A percentile compares a stretch with the other conserved stretches of the same genome.
These are phyloP conservation scores for Atkinsonella hypoxylon DNA, from an alignment of 2,329 filamentous ascomycete genomes.

Conservation along the genomic window DNA sequence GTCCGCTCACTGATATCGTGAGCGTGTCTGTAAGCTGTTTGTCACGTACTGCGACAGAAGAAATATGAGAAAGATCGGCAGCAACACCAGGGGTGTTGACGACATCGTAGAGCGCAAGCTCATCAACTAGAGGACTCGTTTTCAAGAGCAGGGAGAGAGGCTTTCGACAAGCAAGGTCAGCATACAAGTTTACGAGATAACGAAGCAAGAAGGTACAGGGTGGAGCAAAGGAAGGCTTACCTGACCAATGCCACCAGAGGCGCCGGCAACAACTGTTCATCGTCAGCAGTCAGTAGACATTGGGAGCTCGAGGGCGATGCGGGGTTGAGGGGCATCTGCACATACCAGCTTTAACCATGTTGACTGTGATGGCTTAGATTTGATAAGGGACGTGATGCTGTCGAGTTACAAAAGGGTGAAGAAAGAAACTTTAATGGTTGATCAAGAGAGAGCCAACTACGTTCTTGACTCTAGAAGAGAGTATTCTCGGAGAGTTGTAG, in stretches of 20 bases:
- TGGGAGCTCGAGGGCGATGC: slow-evolving; percentile 8
- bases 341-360: slow-evolving; percentile 52
- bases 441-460: background rate
- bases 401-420: background rate
- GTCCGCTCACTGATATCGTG: background rate
- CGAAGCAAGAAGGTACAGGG: background rate
- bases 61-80: slow-evolving; percentile 95
- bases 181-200: background rate
- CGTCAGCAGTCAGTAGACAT: slow-evolving; percentile 5
- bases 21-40: slow-evolving; percentile 4
- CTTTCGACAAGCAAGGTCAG: slow-evolving; percentile 32
- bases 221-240: slow-evolving; percentile 32
- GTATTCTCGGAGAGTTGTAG: background rate
- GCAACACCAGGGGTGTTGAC: slow-evolving; percentile 97
- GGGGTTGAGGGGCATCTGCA: slow-evolving; percentile 14
- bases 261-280: slow-evolving; percentile 71
- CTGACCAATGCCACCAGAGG: slow-evolving; percentile 97
- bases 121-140: slow-evolving; percentile 73
- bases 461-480: background rate
- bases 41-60: slow-evolving; percentile 59
- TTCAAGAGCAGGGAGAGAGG: slow-evolving; percentile 95
- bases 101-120: slow-evolving; percentile 97
- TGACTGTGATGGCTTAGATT: slow-evolving; percentile 11
- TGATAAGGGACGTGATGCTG: background rate
- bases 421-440: background rate